These are phyloP conservation scores for Cyclotella kingstonii DNA, from an alignment of 108 stramenopile species.

Conservation along the genomic window DNA sequence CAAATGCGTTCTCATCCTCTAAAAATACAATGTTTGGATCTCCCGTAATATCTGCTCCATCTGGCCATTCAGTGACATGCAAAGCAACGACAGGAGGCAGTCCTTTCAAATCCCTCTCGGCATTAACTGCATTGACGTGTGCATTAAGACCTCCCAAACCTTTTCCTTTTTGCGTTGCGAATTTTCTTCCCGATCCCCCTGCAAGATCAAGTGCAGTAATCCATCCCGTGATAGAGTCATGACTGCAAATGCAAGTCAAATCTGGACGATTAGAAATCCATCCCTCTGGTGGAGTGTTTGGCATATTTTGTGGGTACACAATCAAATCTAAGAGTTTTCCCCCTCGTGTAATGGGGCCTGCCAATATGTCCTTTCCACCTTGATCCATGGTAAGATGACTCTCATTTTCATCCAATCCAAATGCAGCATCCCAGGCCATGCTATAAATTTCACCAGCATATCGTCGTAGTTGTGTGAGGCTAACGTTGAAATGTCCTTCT, in stretches of 20 bases:
- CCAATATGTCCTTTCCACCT: slow-evolving; percentile 9
- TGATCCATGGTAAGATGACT: background rate
- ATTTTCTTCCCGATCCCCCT: slow-evolving; percentile 47
- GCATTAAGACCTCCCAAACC: slow-evolving; percentile 69
- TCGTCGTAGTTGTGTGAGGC: slow-evolving; percentile 63
- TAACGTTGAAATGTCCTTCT: slow-evolving; percentile 34
- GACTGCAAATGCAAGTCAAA: slow-evolving; percentile 67
- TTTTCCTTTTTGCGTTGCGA: slow-evolving; percentile 32
- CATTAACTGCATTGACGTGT: slow-evolving; percentile 77
- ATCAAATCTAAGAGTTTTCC: slow-evolving; percentile 72
- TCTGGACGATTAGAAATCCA: slow-evolving; percentile 70
- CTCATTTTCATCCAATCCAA: slow-evolving; percentile 37
- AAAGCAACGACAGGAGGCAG: slow-evolving; percentile 54
- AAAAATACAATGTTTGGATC: slow-evolving; percentile 68
- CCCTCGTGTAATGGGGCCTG: slow-evolving; percentile 22
- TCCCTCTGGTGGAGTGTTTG: slow-evolving; percentile 80
- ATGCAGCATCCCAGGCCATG: slow-evolving; percentile 72
- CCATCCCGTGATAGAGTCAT: slow-evolving; percentile 83
- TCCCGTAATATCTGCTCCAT: slow-evolving; percentile 50
- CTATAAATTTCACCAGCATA: slow-evolving; percentile 88
- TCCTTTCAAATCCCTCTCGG: slow-evolving; percentile 51
- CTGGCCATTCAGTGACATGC: slow-evolving; percentile 77
- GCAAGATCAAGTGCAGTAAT: slow-evolving; percentile 49
- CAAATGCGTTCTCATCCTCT: slow-evolving; percentile 64
- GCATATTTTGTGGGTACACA: slow-evolving; percentile 85